Base-by-base conservation (phyloP, 2,329 filamentous ascomycete species). In the Escovopsis sp. region DNA sequence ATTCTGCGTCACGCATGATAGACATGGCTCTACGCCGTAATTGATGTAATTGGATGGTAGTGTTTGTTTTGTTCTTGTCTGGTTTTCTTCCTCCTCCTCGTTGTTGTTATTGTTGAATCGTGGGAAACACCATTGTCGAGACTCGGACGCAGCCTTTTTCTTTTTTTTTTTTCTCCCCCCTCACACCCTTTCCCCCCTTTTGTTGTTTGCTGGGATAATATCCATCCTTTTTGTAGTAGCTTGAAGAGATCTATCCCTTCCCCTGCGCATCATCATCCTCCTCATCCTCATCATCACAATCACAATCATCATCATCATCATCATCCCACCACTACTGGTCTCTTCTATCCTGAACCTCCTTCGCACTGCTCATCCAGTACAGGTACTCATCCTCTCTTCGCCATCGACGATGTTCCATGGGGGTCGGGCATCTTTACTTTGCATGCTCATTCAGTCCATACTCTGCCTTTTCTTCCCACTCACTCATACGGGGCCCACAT, bases 11-110 rank as follows among this genome's bases (percentile, higher is more conserved):
- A 42, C 38, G 46, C 41, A 49, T 45, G 47, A 50, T 50, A 49
- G 45, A 49, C 39, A 46, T 49, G 47, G 47, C 48, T 46, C 44
- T 45, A 49, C 45, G 48, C 47, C 45, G 47, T 49, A 48, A 50
- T 49, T 46, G 47, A 49, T 32, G 38, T 49, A 50, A 50, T 50
- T 47, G 42, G 44, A 48, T 43, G 40, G 45, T 41, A 38, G 44
- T 38, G 49, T 47, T 41, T 41, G 33, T 53, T 42, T 18, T 32
- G 40, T 44, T 39, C 33, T 26, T 39, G n/a, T 39, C 33, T 19
- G 28, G 30, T 10, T 9, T n/a, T 9, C 15, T 33, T 19, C 23
- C 26, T 26, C 4, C 30, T 12, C 39, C 7, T 36, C 12, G 11
- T 32, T 32, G 4, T 32, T 32, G 28, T 32, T 32, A 11, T 32